Conservation (phyloP, 805 yeast species). For the Candida golubevii region DNA sequence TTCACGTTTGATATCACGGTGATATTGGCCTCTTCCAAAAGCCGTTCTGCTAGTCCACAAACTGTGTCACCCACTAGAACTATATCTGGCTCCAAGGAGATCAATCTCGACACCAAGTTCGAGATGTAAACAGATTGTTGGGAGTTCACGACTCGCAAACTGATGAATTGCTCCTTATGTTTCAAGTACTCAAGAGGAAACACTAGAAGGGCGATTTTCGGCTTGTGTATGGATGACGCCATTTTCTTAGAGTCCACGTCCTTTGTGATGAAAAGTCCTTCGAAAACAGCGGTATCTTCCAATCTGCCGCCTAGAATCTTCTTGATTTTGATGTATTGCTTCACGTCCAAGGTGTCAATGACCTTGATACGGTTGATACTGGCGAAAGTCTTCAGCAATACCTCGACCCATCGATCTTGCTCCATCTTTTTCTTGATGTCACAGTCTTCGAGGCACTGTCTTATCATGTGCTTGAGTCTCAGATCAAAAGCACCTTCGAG, state of each 20-base stretch:
- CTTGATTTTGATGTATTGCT: constrained; percentile 86
- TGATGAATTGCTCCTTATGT: constrained; percentile 72
- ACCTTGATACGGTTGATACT: constrained; percentile 32
- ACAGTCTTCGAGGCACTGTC: constrained; percentile 62
- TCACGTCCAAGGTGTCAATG: constrained; percentile 75
- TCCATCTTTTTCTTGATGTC: constrained; percentile 35
- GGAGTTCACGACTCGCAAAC: constrained; percentile 76
- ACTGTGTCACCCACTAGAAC: constrained; percentile 75
- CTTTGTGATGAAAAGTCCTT: constrained; percentile 84
- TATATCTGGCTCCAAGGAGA: constrained; percentile 72
- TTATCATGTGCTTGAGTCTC: constrained; percentile 49
- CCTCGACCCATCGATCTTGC: constrained; percentile 63
- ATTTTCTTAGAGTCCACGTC: constrained; percentile 74
- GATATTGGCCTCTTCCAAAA: constrained; percentile 69
- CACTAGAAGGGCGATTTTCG: constrained; percentile 76
- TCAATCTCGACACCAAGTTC: constrained; percentile 74
- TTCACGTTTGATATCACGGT: constrained; percentile 80
- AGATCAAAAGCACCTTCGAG: constrained; percentile 23
- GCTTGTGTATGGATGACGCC: constrained; percentile 60
- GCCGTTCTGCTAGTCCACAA: constrained; percentile 73
- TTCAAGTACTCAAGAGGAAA: constrained; percentile 86
- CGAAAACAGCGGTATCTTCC: constrained; percentile 54
- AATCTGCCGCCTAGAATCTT: constrained; percentile 73
- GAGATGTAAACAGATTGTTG: constrained; percentile 84
- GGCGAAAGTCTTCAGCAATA: constrained; percentile 26